Conservation (phyloP, 108 stramenopile species). For the Asterionellopsis glacialis region DNA sequence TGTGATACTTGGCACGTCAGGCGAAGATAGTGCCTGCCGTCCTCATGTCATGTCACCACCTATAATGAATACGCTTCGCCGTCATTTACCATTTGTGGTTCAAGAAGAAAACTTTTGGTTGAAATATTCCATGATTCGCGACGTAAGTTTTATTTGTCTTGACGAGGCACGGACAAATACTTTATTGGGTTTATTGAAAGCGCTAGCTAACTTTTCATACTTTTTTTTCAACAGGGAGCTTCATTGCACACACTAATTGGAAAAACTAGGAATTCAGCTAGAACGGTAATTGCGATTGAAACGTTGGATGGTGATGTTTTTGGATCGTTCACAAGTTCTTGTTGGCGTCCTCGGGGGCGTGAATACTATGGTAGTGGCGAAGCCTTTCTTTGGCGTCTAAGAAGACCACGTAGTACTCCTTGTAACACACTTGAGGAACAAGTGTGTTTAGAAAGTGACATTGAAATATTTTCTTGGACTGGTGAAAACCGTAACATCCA, state of each 20-base stretch:
- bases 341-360: slow-evolving; percentile 45
- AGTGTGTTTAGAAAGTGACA: slow-evolving; percentile 35
- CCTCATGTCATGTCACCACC: slow-evolving; percentile 54
- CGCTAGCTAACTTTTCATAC: too few species aligned
- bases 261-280: slow-evolving; percentile 36
- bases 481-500: slow-evolving; percentile 40
- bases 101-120: slow-evolving; percentile 52
- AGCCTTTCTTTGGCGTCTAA: slow-evolving; percentile 60
- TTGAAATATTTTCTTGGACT: slow-evolving; percentile 39
- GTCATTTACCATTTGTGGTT: slow-evolving; percentile 31
- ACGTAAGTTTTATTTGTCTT: slow-evolving; percentile 5
- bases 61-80: slow-evolving; percentile 40
- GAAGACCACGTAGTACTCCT: slow-evolving; percentile 25
- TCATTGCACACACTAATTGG: slow-evolving; percentile 33
- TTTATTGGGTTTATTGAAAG: too few species aligned
- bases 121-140: slow-evolving; percentile 42
- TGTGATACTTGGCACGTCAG: slow-evolving; percentile 52
- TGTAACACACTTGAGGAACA: slow-evolving; percentile 34
- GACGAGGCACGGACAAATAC: too few species aligned
- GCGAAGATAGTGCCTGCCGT: slow-evolving; percentile 30
- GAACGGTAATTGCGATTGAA: slow-evolving; percentile 68
- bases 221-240: slow-evolving; percentile 28
- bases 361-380: slow-evolving; percentile 56
- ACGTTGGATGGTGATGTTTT: slow-evolving; percentile 73
- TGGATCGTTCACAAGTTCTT: slow-evolving; percentile 65